These are phyloP conservation scores for Carex pumila DNA, from an alignment of 176 grass and related monocot species.

Conservation along the genomic window DNA sequence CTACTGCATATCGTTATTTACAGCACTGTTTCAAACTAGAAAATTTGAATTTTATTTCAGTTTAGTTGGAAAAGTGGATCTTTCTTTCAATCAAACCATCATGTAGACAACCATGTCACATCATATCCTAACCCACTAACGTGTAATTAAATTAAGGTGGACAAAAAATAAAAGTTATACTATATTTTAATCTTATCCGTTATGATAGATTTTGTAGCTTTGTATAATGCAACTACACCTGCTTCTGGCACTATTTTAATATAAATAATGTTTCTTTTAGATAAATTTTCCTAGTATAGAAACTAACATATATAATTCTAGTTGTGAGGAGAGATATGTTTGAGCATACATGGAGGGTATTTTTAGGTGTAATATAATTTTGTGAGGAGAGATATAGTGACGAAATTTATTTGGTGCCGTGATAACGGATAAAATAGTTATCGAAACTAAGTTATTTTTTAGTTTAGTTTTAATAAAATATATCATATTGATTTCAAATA, in stretches of 20 bases:
- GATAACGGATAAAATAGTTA: background rate
- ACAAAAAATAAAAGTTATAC: too few relatives aligned
- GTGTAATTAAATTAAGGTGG: background rate
- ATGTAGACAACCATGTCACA: background rate
- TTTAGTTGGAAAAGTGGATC: background rate
- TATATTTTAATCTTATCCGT: background rate
- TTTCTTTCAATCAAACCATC: background rate
- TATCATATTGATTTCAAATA: too few relatives aligned
- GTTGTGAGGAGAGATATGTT: too few relatives aligned
- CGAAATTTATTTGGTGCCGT: background rate
- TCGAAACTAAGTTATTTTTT: background rate
- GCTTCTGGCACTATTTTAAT: background rate
- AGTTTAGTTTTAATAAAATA: too few relatives aligned
- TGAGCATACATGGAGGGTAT: too few relatives aligned
- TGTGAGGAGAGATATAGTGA: background rate
- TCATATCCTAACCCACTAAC: constrained; percentile 3
- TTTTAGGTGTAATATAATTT: too few relatives aligned
- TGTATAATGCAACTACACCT: background rate
- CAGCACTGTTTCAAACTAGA: background rate
- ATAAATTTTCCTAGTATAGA: background rate
- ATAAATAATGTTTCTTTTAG: background rate
- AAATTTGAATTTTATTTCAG: background rate
- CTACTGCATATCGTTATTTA: too few relatives aligned
- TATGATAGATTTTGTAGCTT: background rate
- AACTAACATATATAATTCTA: background rate